Evolutionary conservation across 257 asterid genomes (phyloP).

Genomic region (Scutellaria galericulata): DNA sequence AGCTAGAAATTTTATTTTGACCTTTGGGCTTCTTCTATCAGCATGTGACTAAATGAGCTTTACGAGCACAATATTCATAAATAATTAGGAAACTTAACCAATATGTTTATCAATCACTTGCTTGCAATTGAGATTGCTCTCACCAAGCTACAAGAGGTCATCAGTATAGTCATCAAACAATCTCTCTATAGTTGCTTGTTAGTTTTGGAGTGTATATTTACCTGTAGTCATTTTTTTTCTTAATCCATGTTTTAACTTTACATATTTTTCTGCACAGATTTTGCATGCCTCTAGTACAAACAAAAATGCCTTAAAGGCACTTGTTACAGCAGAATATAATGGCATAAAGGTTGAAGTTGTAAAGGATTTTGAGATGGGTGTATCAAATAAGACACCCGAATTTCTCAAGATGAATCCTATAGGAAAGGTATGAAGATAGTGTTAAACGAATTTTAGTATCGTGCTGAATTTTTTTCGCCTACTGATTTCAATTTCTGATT

Average conservation of each 20-base stretch:
- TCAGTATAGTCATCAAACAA: neutral
- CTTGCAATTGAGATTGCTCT: neutral
- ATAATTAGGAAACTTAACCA: neutral
- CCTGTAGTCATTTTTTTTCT: neutral
- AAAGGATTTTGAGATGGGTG: constrained; percentile 68
- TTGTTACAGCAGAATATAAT: constrained; percentile 70
- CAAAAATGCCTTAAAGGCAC: constrained; percentile 62
- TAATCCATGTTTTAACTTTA: constrained; percentile 22
- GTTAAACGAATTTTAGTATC: neutral
- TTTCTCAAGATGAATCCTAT: constrained; percentile 83
- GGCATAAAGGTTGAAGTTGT: constrained; percentile 62
- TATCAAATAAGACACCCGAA: constrained; percentile 72
- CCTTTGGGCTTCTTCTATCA: too few relatives aligned
- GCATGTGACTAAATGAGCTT: too few relatives aligned
- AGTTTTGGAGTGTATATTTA: neutral
- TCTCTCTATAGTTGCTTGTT: constrained; percentile 3
- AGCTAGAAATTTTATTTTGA: too few relatives aligned
- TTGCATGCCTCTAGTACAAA: constrained; percentile 50
- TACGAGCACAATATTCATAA: neutral
- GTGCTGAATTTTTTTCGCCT: neutral
- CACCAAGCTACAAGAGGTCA: neutral
- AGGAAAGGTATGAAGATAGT: constrained; percentile 61
- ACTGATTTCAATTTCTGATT: constrained; percentile 9
- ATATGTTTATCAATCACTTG: neutral
- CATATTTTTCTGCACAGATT: constrained; percentile 43